Conservation (phyloP, 202 grass and related monocot genomes). For the Zizania palustris region DNA sequence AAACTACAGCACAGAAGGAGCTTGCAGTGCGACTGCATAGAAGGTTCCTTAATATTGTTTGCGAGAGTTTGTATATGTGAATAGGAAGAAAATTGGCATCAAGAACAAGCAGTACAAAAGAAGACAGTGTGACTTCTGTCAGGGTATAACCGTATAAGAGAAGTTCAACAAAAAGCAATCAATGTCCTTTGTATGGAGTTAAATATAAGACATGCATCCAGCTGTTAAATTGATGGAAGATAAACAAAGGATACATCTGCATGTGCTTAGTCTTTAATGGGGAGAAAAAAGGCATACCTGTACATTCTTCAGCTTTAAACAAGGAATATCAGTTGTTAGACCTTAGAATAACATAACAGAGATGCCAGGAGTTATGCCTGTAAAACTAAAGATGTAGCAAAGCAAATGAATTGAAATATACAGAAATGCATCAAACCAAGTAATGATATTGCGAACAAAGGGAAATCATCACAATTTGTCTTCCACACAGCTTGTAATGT, state of each 20-base stretch:
- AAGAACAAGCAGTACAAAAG: conserved; percentile 18
- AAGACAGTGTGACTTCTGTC: conserved; percentile 42
- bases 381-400: background rate
- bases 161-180: conserved; percentile 15
- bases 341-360: conserved; percentile 11
- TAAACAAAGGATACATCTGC: conserved; percentile 37
- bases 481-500: conserved; percentile 2
- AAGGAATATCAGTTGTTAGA: conserved; percentile 13
- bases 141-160: conserved; percentile 55
- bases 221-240: conserved; percentile 23
- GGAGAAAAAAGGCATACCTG: conserved; percentile 21
- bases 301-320: conserved; percentile 33
- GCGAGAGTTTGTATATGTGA: conserved; percentile 4
- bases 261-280: conserved; percentile 33
- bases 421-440: conserved; percentile 11
- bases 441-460: conserved; percentile 13
- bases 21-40: background rate
- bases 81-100: conserved; percentile 35
- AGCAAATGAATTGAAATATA: conserved; percentile 28
- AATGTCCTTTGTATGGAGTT: conserved; percentile 10
- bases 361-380: conserved; percentile 18
- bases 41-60: conserved; percentile 1
- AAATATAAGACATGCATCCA: conserved; percentile 24
- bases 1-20: conserved; percentile 2
- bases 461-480: background rate